A percentile compares a stretch with the other conserved stretches of the same genome.
phyloP scores from a whole-genome alignment of 2,329 filamentous ascomycete genomes.

The Cladosporium sp. region DNA sequence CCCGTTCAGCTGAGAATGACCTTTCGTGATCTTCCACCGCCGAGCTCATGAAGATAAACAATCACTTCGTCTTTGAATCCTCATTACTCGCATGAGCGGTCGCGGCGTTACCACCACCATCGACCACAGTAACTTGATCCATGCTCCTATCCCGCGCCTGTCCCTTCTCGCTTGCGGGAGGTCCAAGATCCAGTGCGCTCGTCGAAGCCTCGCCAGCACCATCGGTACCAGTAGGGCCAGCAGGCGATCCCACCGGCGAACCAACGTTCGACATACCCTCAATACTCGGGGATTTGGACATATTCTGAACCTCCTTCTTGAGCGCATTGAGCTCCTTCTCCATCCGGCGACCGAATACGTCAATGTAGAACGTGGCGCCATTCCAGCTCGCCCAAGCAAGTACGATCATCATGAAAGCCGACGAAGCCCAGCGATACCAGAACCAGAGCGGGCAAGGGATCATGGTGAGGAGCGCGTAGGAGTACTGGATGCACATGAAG shows the following conservation, averaged over 20 bases:
- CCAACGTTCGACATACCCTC: conserved; percentile 19
- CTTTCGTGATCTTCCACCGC: too few relatives aligned
- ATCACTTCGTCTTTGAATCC: conserved; percentile 6
- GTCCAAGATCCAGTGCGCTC: conserved; percentile 29
- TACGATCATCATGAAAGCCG: conserved; percentile 70
- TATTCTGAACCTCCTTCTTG: conserved; percentile 66
- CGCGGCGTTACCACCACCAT: not conserved
- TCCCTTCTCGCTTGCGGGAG: conserved; percentile 12
- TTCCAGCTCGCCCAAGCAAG: conserved; percentile 97
- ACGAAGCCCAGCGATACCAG: conserved; percentile 75
- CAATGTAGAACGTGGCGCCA: conserved; percentile 95
- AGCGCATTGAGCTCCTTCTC: conserved; percentile 91
- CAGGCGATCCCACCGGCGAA: conserved; percentile 25
- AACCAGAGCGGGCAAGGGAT: conserved; percentile 94
- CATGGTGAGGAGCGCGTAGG: conserved; percentile 88
- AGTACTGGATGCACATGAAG: conserved; percentile 96
- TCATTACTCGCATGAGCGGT: not conserved
- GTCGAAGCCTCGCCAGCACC: conserved; percentile 9
- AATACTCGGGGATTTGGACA: conserved; percentile 29
- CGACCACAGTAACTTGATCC: not conserved
- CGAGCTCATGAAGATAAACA: not conserved
- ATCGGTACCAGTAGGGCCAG: conserved; percentile 21
- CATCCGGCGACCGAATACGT: conserved; percentile 94
- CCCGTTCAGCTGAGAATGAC: too few relatives aligned
- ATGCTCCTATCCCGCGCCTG: not conserved